Evolutionary conservation across 2,329 filamentous ascomycete species (phyloP).

Genomic region (Ceratocystis alfenasii): DNA sequence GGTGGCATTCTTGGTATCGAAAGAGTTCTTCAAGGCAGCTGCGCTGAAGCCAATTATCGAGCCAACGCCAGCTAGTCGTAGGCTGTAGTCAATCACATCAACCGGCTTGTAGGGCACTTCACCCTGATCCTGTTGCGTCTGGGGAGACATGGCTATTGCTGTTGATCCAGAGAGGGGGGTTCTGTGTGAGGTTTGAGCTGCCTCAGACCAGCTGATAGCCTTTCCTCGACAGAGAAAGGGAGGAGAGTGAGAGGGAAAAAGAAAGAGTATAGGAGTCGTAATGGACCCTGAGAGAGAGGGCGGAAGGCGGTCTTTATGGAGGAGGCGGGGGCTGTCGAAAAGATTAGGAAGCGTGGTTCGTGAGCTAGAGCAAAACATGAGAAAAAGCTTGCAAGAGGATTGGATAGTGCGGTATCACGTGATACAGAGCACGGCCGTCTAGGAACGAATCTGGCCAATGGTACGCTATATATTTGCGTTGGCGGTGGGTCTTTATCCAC

Average conservation of each 20-base stretch:
- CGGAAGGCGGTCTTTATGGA: conserved; percentile 10
- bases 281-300: conserved; percentile 1
- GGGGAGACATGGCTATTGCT: conserved; percentile 19
- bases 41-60: conserved; percentile 57
- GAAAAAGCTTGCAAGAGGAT: conserved; percentile 16
- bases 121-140: not conserved
- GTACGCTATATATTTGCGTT: not conserved
- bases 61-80: conserved; percentile 53
- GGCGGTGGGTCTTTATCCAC: conserved; percentile 6
- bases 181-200: conserved; percentile 8
- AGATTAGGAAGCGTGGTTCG: conserved; percentile 7
- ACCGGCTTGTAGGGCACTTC: conserved; percentile 49
- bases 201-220: conserved; percentile 20
- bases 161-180: not conserved
- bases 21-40: conserved; percentile 74
- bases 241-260: not conserved
- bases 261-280: not conserved
- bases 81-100: conserved; percentile 58
- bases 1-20: conserved; percentile 71
- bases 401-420: conserved; percentile 16
- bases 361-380: conserved; percentile 13
- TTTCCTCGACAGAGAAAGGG: conserved; percentile 17
- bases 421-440: not conserved
- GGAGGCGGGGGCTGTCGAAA: conserved; percentile 9
- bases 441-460: conserved; percentile 14